These are phyloP conservation scores for Oryza nivara DNA, from an alignment of 176 grass and related monocot genomes.

Conservation along the genomic window DNA sequence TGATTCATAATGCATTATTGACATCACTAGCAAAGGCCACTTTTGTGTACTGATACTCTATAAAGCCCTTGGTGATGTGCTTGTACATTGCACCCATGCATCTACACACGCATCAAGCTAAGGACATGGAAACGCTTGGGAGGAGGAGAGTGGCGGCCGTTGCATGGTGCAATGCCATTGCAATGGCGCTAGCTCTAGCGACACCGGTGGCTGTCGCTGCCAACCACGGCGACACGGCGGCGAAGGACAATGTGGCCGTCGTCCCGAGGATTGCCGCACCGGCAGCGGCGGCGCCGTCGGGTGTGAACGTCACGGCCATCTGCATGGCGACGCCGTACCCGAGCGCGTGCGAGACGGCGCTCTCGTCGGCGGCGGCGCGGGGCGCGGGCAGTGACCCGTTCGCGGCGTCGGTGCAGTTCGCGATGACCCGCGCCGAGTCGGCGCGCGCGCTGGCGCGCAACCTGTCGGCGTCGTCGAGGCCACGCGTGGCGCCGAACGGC, in stretches of 20 bases:
- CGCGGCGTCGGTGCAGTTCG: conserved; percentile 73
- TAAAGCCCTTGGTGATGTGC: background rate
- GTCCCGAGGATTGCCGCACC: background rate
- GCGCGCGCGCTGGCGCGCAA: conserved; percentile 64
- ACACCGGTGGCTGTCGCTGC: background rate
- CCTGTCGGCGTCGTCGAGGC: conserved; percentile 28
- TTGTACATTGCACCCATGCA: conserved; percentile 3
- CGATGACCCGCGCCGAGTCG: conserved; percentile 49
- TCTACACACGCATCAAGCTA: background rate
- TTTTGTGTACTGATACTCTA: background rate
- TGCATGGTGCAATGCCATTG: conserved; percentile 32
- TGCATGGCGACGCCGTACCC: conserved; percentile 69
- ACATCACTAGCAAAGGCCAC: background rate
- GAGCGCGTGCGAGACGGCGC: conserved; percentile 53
- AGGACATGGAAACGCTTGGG: conserved; percentile 21
- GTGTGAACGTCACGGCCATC: conserved; percentile 33
- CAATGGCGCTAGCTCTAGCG: conserved; percentile 37
- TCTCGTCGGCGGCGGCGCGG: conserved; percentile 41
- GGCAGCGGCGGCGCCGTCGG: background rate
- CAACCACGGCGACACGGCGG: background rate
- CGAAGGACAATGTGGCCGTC: background rate
- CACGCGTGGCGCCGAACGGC: conserved; percentile 3
- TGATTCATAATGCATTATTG: background rate
- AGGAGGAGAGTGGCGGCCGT: background rate
- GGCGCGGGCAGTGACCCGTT: conserved; percentile 40